phyloP scores from a whole-genome alignment of 306 rosid species.

The Coriaria nepalensis region DNA sequence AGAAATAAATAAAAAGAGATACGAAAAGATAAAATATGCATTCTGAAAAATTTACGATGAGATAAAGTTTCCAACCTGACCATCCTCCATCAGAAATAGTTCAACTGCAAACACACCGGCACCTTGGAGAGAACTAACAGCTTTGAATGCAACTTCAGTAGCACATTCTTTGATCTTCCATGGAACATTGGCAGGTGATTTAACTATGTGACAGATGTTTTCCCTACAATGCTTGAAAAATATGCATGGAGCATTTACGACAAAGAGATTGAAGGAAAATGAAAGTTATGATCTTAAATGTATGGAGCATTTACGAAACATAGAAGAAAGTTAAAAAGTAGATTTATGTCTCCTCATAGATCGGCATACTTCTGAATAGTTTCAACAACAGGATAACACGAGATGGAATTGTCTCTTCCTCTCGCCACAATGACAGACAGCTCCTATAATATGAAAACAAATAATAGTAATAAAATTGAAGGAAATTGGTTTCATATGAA shows the following conservation, averaged over 20 bases:
- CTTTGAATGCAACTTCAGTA: conserved; percentile 62
- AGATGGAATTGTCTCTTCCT: conserved; percentile 67
- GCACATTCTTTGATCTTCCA: conserved; percentile 58
- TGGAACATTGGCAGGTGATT: conserved; percentile 65
- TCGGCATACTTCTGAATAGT: conserved; percentile 75
- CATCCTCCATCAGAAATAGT: conserved; percentile 64
- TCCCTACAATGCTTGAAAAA: conserved; percentile 36
- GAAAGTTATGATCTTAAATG: background rate
- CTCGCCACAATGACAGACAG: conserved; percentile 77
- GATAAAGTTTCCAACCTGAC: conserved; percentile 40
- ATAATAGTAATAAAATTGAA: too few relatives aligned
- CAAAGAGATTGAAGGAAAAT: background rate
- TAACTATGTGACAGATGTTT: conserved; percentile 80
- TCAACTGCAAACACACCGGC: conserved; percentile 98
- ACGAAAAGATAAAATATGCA: conserved; percentile 2
- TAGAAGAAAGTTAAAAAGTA: too few relatives aligned
- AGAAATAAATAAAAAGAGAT: background rate
- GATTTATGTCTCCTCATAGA: too few relatives aligned
- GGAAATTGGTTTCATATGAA: too few relatives aligned
- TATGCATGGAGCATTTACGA: background rate
- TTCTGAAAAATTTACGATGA: background rate
- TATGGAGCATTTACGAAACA: too few relatives aligned
- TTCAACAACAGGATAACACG: conserved; percentile 83
- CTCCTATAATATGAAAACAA: conserved; percentile 36
- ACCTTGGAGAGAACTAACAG: conserved; percentile 78